Base-by-base conservation (phyloP, 148 eudicot genomes). In the Camellia granthamiana region DNA sequence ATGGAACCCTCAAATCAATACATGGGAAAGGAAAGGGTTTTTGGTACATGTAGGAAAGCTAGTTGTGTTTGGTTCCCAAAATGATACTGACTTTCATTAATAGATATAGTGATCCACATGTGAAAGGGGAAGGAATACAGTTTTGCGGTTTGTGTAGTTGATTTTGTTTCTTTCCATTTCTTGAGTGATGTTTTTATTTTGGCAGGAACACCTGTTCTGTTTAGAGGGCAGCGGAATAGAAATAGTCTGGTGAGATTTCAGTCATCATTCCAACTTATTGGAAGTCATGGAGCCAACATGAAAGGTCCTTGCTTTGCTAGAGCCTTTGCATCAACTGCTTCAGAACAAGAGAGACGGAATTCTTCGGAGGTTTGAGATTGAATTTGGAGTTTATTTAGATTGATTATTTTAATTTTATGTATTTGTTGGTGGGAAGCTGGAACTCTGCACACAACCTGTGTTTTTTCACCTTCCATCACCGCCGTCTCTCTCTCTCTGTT, bases 291-390 rank as follows among this genome's bases (percentile, higher is more conserved):
- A 42, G 42, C 42, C 52, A 62, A 56, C 30, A 12, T 46, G 41
- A 55, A 69, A 47, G 71, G 73, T 75, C 38, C 84, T 46, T 69
- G 47, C 78, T 79, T 65, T 41, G 75, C 66, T 46, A 81, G 87
- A 70, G 63, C 82, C 56, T 85, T 82, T 75, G 82, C 87, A 44
- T 85, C 87, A 58, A 81, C 79, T 66, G 58, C 84, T 58, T 77
- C 83, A 43, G 70, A 79, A 74, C 74, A 71, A 70, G 69, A 42
- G 44, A n/a, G 54, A 42, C 67, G 58, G 12, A 81, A 75, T 18
- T n/a, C 79, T 15, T 85, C 87, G 2, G 78, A 82, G 83, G 87
- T 85, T 44, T 51, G 74, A 47, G 30, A 13, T 7, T 41, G 13
- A 82, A 16, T 14, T 64, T 47, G 55, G 38, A 56, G 52, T 60